Evolutionary conservation across 2,329 filamentous ascomycete species (phyloP), one percentile per base, ranked within the genome.

Genomic region (Waltergamsia citrina): DNA sequence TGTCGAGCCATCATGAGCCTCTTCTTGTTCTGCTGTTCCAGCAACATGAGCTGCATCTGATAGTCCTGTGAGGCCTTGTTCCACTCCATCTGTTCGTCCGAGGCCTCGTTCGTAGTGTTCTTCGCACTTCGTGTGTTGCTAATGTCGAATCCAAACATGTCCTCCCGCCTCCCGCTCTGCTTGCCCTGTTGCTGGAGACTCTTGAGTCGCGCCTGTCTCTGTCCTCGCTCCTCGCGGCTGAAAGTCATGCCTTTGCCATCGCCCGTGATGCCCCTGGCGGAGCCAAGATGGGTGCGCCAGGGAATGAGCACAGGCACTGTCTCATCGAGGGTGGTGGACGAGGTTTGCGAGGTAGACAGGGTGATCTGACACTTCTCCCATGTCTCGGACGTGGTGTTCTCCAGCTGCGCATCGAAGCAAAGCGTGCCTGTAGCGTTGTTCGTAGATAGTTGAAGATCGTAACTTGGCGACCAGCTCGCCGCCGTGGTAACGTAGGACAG

Each of bases 1-100:
- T 75, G 78, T 15, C 81, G 72, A 15, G 81, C 81, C 78, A 84
- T 82, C 62, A 85, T 72, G 35, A 85, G 63, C 12, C 81, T 67
- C 56, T 84, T 85, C 65, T 85, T 85, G 48, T 85, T 85, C 57
- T 86, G 80, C 56, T 85, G 80, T 56, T 85, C 81, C n/a, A 85
- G 67, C 32, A 85, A 58, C 81, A 84, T 85, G 48, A 85, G 62
- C 53, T 86, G 81, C 79, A 85, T 85, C 59, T 85, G 81, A 47
- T 85, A 85, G 53, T 86, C 81, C 54, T 85, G 80, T 15, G 81
- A 80, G 51, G 85, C 79, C 50, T 82, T 85, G 52, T 75, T 77
- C 17, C 38, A 35, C 27, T 16, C 27, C 27, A n/a, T n/a, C n/a
- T n/a, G n/a, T n/a, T n/a, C n/a, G 25, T 15, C 25, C n/a, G 23